Evolutionary conservation across 345 rosid genomes (phyloP).

Genomic region (Populus pruinosa): DNA sequence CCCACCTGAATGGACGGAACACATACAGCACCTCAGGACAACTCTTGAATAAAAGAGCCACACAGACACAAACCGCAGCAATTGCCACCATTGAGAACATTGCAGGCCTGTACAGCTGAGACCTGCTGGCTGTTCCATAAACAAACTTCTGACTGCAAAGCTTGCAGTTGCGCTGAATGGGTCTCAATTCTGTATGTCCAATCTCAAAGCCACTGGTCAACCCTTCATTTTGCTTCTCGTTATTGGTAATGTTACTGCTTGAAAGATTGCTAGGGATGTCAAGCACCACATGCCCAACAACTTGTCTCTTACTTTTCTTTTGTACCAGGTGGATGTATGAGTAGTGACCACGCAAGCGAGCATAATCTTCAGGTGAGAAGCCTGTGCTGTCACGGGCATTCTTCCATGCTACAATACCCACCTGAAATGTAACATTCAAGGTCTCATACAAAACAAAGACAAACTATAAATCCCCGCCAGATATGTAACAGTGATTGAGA

Average conservation of each 20-base stretch:
- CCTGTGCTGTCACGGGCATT: conserved; percentile 81
- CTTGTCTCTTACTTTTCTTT: conserved; percentile 56
- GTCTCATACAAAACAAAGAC: not conserved
- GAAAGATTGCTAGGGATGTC: conserved; percentile 43
- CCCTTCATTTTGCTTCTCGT: conserved; percentile 42
- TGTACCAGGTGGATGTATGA: conserved; percentile 90
- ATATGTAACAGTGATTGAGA: not conserved
- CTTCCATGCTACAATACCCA: conserved; percentile 92
- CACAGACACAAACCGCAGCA: conserved; percentile 97
- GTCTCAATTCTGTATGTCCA: conserved; percentile 27
- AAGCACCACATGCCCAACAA: conserved; percentile 52
- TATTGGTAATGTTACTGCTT: conserved; percentile 7
- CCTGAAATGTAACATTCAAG: conserved; percentile 36
- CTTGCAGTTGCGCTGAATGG: conserved; percentile 47
- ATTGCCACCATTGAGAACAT: conserved; percentile 95
- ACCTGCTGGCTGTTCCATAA: conserved; percentile 45
- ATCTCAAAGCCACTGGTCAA: conserved; percentile 56
- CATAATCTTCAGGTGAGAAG: conserved; percentile 92
- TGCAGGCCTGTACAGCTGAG: conserved; percentile 83
- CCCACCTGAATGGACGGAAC: conserved; percentile 99
- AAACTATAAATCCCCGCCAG: not conserved
- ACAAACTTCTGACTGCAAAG: conserved; percentile 62
- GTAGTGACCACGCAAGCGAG: conserved; percentile 94
- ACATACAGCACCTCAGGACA: conserved; percentile 85
- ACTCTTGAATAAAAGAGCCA: conserved; percentile 95